A percentile compares a stretch with the other conserved stretches of the same genome.
Evolutionary conservation across 768 basidiomycete genomes (phyloP).

Genomic region (Mrakia gelida): DNA sequence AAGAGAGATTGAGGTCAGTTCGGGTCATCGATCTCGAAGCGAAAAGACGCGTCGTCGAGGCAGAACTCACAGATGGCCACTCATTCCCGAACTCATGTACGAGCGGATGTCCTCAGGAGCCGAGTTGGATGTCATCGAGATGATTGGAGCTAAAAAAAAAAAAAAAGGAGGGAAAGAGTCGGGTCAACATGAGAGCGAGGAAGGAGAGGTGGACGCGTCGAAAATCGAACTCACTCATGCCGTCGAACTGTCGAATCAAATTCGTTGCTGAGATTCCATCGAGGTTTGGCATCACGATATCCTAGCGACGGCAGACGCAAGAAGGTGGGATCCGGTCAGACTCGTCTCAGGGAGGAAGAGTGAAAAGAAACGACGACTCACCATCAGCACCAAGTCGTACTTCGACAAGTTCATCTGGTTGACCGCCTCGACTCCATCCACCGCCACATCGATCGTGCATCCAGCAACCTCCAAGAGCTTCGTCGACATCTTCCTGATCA

Average conservation of each 20-base stretch:
- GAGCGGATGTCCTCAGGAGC: conserved; percentile 89
- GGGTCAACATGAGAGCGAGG: not conserved
- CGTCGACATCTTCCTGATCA: conserved; percentile 78
- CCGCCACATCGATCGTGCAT: conserved; percentile 88
- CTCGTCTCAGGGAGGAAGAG: not conserved
- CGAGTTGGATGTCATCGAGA: conserved; percentile 95
- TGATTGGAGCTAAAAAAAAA: conserved; percentile 64
- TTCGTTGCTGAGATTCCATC: conserved; percentile 82
- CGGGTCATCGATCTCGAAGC: not conserved
- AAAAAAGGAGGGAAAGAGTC: not conserved
- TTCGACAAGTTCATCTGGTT: conserved; percentile 95
- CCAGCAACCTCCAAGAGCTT: conserved; percentile 96
- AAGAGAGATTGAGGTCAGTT: not conserved
- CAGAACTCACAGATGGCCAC: conserved; percentile 36
- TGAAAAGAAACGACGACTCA: conserved; percentile 44
- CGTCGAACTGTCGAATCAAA: conserved; percentile 89
- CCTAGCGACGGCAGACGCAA: conserved; percentile 46
- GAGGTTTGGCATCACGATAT: conserved; percentile 72
- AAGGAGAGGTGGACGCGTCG: not conserved
- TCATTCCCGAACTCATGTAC: conserved; percentile 66
- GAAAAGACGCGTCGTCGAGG: not conserved
- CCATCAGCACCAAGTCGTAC: conserved; percentile 95
- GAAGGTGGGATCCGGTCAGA: not conserved
- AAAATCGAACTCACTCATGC: conserved; percentile 51
- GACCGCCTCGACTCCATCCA: conserved; percentile 86